Evolutionary conservation across 2,329 filamentous ascomycete species (phyloP).

Genomic region (Coniochaeta hoffmannii): DNA sequence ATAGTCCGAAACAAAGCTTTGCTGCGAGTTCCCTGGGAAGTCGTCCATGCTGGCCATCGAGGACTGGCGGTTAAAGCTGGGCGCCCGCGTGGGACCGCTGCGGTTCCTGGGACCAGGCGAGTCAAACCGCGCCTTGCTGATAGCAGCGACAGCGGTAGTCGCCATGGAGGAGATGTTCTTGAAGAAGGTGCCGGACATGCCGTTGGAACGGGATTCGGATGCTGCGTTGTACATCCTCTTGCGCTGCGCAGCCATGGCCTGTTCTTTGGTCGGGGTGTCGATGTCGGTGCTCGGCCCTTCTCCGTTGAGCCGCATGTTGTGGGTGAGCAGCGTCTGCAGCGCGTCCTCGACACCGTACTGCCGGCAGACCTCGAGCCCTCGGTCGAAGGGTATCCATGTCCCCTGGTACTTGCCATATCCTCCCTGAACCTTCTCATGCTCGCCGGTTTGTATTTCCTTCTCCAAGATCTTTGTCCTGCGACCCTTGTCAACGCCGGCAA

Average conservation of each 20-base stretch:
- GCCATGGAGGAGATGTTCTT: constrained; percentile 93
- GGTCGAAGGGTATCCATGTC: constrained; percentile 94
- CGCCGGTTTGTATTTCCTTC: constrained; percentile 92
- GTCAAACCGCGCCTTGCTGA: constrained; percentile 92
- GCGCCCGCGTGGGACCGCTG: constrained; percentile 55
- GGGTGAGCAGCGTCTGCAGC: constrained; percentile 66
- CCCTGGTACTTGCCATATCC: constrained; percentile 99
- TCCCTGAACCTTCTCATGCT: constrained; percentile 97
- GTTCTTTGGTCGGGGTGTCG: constrained; percentile 96
- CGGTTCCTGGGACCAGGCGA: constrained; percentile 67
- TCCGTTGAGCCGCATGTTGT: constrained; percentile 73
- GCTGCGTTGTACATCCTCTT: constrained; percentile 83
- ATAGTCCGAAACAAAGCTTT: constrained; percentile 72
- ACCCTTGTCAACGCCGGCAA: constrained; percentile 94
- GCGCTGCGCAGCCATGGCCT: constrained; percentile 91
- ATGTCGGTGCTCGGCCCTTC: constrained; percentile 57
- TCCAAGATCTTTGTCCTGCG: constrained; percentile 96
- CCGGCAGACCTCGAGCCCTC: constrained; percentile 85
- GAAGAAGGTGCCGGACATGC: constrained; percentile 81
- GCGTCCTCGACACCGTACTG: constrained; percentile 72
- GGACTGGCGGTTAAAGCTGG: constrained; percentile 64
- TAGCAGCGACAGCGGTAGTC: constrained; percentile 86
- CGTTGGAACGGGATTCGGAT: constrained; percentile 60
- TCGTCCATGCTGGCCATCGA: constrained; percentile 65
- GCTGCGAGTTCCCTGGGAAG: constrained; percentile 70